A percentile compares a stretch with the other conserved stretches of the same genome.
Conservation (phyloP, 2,329 filamentous ascomycete genomes). For the Fusarium sp. region DNA sequence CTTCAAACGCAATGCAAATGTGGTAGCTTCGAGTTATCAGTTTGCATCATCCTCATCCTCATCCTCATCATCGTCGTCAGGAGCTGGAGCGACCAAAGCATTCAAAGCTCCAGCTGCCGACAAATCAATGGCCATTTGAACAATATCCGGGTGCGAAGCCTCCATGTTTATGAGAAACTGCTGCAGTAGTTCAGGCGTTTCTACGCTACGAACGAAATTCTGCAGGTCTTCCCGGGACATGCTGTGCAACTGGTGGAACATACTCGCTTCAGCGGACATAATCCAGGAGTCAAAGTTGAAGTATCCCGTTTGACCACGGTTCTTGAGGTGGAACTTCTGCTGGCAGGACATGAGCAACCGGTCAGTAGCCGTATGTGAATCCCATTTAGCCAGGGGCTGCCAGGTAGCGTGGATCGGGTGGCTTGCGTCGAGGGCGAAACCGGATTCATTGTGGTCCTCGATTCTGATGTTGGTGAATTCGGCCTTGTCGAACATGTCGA, state of each 20-base stretch:
- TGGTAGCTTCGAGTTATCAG: neutral
- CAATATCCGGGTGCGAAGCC: neutral
- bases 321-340: neutral
- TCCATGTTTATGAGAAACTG: neutral
- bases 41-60: neutral
- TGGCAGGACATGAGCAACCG: neutral
- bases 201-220: neutral
- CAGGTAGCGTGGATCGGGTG: neutral
- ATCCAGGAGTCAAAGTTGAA: conserved; percentile 3
- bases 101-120: neutral
- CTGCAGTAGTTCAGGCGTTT: neutral
- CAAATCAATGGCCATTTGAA: neutral
- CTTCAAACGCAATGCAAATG: too few species aligned
- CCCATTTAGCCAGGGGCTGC: neutral
- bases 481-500: conserved; percentile 3
- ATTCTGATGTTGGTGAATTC: neutral
- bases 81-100: neutral
- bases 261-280: neutral
- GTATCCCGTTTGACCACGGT: neutral
- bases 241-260: neutral
- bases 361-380: neutral
- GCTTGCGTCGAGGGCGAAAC: neutral
- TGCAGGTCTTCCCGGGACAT: neutral
- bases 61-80: too few species aligned
- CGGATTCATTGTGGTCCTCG: neutral